Percentiles rank a stretch among this genome's conserved stretches.
phyloP scores from a whole-genome alignment of 257 asterid genomes.

The Anisodus tanguticus region DNA sequence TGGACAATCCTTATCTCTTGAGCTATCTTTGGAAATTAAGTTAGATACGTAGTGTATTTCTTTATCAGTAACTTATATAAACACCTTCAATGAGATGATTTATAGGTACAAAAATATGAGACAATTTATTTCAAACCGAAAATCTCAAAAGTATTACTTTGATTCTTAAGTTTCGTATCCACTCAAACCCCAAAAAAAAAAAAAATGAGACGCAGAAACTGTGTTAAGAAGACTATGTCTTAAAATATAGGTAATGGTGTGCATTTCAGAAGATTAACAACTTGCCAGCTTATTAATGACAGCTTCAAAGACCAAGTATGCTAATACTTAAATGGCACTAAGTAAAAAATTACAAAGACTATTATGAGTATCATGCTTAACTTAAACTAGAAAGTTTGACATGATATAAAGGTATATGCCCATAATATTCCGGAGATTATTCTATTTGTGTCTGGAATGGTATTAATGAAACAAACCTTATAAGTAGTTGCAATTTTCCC shows the following conservation, averaged over 20 bases:
- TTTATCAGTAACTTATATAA: neutral
- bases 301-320: neutral
- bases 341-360: neutral
- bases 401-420: conserved; percentile 5
- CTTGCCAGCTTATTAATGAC: neutral
- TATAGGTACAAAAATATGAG: neutral
- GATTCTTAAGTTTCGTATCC: too few species aligned
- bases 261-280: neutral
- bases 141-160: too few species aligned
- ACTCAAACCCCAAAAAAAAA: too few species aligned
- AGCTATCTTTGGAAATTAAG: neutral
- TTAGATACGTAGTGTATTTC: neutral
- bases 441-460: neutral
- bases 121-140: too few species aligned
- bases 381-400: conserved; percentile 5
- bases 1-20: neutral
- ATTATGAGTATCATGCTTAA: conserved; percentile 4
- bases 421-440: conserved; percentile 14
- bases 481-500: neutral
- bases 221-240: neutral
- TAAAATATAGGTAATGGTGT: neutral
- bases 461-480: neutral
- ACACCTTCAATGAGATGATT: neutral
- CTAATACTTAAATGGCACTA: neutral
- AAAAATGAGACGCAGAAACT: too few species aligned